These are phyloP conservation scores for Colletotrichum incanum DNA, from an alignment of 2,329 filamentous ascomycete species.

Conservation along the genomic window DNA sequence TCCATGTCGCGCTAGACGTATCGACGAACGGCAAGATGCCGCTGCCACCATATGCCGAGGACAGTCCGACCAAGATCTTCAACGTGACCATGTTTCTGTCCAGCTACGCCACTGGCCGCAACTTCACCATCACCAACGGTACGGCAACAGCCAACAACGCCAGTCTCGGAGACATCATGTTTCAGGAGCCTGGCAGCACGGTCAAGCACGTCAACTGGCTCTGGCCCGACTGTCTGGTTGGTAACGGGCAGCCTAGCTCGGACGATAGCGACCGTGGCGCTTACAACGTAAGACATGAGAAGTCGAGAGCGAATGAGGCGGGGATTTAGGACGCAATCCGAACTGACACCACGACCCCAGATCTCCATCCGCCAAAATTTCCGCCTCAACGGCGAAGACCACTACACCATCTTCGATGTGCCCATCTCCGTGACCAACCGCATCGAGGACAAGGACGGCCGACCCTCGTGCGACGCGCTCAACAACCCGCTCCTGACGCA, in stretches of 20 bases:
- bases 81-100: slow-evolving; percentile 79
- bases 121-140: slow-evolving; percentile 79
- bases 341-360: slow-evolving; percentile 50
- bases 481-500: slow-evolving; percentile 67
- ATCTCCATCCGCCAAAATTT: slow-evolving; percentile 82
- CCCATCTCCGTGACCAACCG: slow-evolving; percentile 79
- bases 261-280: slow-evolving; percentile 68
- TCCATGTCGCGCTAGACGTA: slow-evolving; percentile 78
- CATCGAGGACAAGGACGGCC: slow-evolving; percentile 62
- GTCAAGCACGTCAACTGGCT: slow-evolving; percentile 83
- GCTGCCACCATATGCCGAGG: slow-evolving; percentile 69
- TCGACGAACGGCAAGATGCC: slow-evolving; percentile 75
- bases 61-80: slow-evolving; percentile 71
- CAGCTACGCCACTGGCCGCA: slow-evolving; percentile 73
- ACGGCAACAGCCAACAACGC: slow-evolving; percentile 67
- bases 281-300: slow-evolving; percentile 70
- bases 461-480: slow-evolving; percentile 66
- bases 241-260: slow-evolving; percentile 66
- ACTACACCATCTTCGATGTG: slow-evolving; percentile 80
- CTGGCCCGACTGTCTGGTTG: slow-evolving; percentile 79
- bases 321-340: neutral
- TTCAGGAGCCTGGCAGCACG: slow-evolving; percentile 75
- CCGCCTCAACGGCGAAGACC: slow-evolving; percentile 73
- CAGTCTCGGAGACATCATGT: slow-evolving; percentile 74
- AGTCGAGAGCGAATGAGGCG: neutral